Evolutionary conservation across 257 asterid species (phyloP).

Genomic region (Capsicum chinense): DNA sequence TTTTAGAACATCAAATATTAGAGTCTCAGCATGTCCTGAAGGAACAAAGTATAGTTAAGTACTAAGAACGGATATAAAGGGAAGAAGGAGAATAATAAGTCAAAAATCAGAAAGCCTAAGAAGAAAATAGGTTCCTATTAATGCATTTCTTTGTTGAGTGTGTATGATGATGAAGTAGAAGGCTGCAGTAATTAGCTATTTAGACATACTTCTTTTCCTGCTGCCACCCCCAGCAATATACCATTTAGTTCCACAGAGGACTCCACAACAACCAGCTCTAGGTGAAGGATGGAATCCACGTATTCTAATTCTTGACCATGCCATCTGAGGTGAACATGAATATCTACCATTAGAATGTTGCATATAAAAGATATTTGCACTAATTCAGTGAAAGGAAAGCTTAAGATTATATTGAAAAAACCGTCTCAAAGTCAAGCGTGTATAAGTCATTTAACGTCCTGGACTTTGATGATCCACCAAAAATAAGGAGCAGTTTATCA

Average conservation of each 20-base stretch:
- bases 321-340: constrained; percentile 67
- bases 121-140: background rate
- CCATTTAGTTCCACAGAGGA: constrained; percentile 93
- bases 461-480: constrained; percentile 91
- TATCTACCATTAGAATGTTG: constrained; percentile 28
- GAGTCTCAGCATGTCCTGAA: constrained; percentile 87
- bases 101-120: background rate
- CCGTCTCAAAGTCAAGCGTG: constrained; percentile 96
- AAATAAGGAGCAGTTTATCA: constrained; percentile 79
- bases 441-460: constrained; percentile 89
- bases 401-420: constrained; percentile 44
- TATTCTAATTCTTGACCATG: constrained; percentile 85
- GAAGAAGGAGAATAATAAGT: background rate
- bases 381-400: background rate
- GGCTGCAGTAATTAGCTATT: constrained; percentile 14
- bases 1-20: constrained; percentile 82
- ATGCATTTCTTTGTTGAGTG: constrained; percentile 11
- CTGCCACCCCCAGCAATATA: constrained; percentile 97
- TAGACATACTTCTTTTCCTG: constrained; percentile 77
- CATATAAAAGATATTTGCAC: background rate
- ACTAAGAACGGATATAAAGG: constrained; percentile 3
- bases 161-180: background rate
- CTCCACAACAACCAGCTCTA: constrained; percentile 98
- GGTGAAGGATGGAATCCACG: constrained; percentile 97
- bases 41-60: constrained; percentile 18